Conservation (phyloP, 495 filamentous ascomycete genomes). For the Bathelium albidoporum region DNA sequence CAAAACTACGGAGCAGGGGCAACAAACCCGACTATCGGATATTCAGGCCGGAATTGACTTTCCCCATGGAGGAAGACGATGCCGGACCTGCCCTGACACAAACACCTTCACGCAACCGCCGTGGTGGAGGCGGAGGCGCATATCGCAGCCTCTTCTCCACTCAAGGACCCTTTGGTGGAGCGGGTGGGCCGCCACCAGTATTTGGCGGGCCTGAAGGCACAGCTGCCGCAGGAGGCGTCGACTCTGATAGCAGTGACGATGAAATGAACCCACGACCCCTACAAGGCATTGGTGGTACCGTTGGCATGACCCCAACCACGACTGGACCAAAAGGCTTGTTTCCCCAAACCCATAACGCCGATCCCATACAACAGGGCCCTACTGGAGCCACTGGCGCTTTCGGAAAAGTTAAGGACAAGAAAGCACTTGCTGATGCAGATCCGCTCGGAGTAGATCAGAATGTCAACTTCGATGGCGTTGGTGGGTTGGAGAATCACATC, state of each 20-base stretch:
- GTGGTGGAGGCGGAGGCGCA: slow-evolving; percentile 42
- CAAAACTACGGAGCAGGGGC: slow-evolving; percentile 26
- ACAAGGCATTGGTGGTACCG: slow-evolving; percentile 45
- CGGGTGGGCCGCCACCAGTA: slow-evolving; percentile 56
- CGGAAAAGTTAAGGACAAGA: slow-evolving; percentile 77
- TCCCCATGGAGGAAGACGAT: slow-evolving; percentile 56
- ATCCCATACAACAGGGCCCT: slow-evolving; percentile 48
- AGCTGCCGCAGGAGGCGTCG: slow-evolving; percentile 64
- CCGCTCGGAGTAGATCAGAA: slow-evolving; percentile 83
- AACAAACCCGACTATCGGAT: slow-evolving; percentile 57
- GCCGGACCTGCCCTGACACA: slow-evolving; percentile 42
- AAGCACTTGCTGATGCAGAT: slow-evolving; percentile 79
- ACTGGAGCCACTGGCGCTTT: slow-evolving; percentile 71
- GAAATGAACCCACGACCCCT: slow-evolving; percentile 53
- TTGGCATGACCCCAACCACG: slow-evolving; percentile 69
- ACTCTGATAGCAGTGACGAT: slow-evolving; percentile 96
- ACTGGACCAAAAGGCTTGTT: slow-evolving; percentile 47
- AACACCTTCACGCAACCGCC: slow-evolving; percentile 58
- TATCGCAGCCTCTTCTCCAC: slow-evolving; percentile 76
- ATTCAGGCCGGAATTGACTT: slow-evolving; percentile 58
- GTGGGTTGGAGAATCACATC: slow-evolving; percentile 83
- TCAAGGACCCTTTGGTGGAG: slow-evolving; percentile 84
- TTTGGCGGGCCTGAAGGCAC: slow-evolving; percentile 69
- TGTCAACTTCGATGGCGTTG: slow-evolving; percentile 86
- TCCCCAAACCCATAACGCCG: slow-evolving; percentile 54